Evolutionary conservation across 2,329 filamentous ascomycete species (phyloP), one percentile per base, ranked within the genome.

Genomic region (Escovopsis sp.): DNA sequence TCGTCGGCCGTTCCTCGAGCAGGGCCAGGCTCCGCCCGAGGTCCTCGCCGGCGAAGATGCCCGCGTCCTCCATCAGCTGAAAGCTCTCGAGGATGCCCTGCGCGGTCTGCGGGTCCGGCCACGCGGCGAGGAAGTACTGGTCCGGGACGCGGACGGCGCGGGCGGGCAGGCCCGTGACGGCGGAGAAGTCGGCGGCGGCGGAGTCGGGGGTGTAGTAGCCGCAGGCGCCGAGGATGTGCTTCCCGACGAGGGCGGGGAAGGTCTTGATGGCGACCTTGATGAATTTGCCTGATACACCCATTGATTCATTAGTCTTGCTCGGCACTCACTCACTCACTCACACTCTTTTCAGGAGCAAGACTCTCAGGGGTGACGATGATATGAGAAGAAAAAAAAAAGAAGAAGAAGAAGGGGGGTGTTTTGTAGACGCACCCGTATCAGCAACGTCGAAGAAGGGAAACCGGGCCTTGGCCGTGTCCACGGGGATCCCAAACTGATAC

Each of bases 81-180:
- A 65, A 57, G 43, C 65, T 68, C 52, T 68, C 63, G 11, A 62
- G 43, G 47, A 67, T 37, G 46, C 68, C 65, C 39, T 59, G 48
- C 1, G 54, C 53, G 7, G 54, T 29, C 4, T 46, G 10, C 1
- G 48, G 37, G 27, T 30, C 27, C 8, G 27, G 27, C 27, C 27
- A 30, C 8, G 8, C 27, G 2, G 55, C 50, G 10, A 66, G 39
- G 42, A 58, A 60, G 1, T 47, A 44, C 0, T 65, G 57, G 2
- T 55, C 48, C 1, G 59, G 45, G 4, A 65, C 44, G 31, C 61
- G 50, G 4, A 47, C 47, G 39, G 50, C 60, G 1, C 43, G 37
- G 1, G 58, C 56, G 2, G 51, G 53, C 47, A 57, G 59, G 42
- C 61, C 62, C 2, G 51, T 53, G 5, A 58, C 59, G 34, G 57